phyloP scores from a whole-genome alignment of 805 yeast species.

The Wickerhamomyces bisporus region DNA sequence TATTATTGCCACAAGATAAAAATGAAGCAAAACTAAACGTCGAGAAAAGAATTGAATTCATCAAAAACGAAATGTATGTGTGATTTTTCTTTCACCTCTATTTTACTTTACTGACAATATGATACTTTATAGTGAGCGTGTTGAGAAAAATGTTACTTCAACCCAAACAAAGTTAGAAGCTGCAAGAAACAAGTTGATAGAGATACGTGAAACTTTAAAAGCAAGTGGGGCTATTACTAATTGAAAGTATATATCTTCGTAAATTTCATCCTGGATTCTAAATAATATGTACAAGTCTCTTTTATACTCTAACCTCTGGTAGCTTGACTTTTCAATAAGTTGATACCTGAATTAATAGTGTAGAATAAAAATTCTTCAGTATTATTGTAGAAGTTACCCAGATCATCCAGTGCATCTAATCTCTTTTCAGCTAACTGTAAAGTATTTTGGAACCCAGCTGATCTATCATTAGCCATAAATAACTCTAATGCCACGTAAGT shows the following conservation, averaged over 20 bases:
- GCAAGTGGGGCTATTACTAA: background rate
- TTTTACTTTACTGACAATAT: background rate
- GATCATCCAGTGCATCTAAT: slow-evolving; percentile 43
- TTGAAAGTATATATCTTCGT: no score
- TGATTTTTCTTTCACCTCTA: no score
- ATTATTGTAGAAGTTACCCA: slow-evolving; percentile 58
- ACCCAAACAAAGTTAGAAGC: slow-evolving; percentile 52
- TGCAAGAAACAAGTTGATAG: slow-evolving; percentile 50
- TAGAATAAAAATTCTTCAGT: slow-evolving; percentile 76
- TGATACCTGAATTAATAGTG: slow-evolving; percentile 50
- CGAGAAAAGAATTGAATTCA: slow-evolving; percentile 84
- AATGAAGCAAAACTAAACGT: slow-evolving; percentile 81
- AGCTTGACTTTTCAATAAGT: slow-evolving; percentile 66
- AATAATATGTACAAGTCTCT: slow-evolving; percentile 1
- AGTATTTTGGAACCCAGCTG: slow-evolving; percentile 52
- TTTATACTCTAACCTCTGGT: slow-evolving; percentile 44
- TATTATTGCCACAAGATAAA: slow-evolving; percentile 82
- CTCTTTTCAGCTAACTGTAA: slow-evolving; percentile 57
- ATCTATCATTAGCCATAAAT: slow-evolving; percentile 72
- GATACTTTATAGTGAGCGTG: slow-evolving; percentile 39
- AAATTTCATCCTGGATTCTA: background rate
- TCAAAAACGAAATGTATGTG: slow-evolving; percentile 64
- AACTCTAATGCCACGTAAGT: slow-evolving; percentile 73
- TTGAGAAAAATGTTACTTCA: slow-evolving; percentile 62
- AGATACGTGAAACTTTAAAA: slow-evolving; percentile 33